These are phyloP conservation scores for Arachnomyces sp. DNA, from an alignment of 2,329 filamentous ascomycete species.

Conservation along the genomic window DNA sequence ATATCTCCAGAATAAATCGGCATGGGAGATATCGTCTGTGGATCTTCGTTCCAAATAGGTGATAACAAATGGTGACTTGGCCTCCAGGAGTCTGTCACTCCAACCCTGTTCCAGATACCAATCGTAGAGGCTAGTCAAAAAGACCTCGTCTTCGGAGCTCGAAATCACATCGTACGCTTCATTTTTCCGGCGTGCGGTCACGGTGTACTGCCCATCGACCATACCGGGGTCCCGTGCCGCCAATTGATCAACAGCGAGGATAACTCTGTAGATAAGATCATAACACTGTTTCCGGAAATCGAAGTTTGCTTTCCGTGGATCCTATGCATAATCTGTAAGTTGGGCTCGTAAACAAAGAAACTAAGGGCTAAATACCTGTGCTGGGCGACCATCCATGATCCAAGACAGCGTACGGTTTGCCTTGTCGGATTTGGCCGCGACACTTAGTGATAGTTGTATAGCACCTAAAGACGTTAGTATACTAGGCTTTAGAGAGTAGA, in stretches of 20 bases:
- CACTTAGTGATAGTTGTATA: slow-evolving; percentile 75
- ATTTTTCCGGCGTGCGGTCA: slow-evolving; percentile 67
- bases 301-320: slow-evolving; percentile 62
- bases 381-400: slow-evolving; percentile 75
- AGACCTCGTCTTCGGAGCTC: slow-evolving; percentile 81
- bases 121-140: slow-evolving; percentile 93
- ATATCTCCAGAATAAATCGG: slow-evolving; percentile 88
- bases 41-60: slow-evolving; percentile 77
- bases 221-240: slow-evolving; percentile 62
- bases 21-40: slow-evolving; percentile 63
- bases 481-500: slow-evolving; percentile 13
- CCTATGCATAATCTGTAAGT: slow-evolving; percentile 33
- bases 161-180: slow-evolving; percentile 92
- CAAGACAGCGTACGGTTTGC: slow-evolving; percentile 78
- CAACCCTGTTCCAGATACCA: slow-evolving; percentile 88
- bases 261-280: slow-evolving; percentile 73
- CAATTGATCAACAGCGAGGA: slow-evolving; percentile 67
- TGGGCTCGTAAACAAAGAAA: slow-evolving; percentile 1
- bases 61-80: slow-evolving; percentile 77
- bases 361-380: slow-evolving; percentile 34
- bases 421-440: slow-evolving; percentile 77
- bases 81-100: slow-evolving; percentile 76
- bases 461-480: slow-evolving; percentile 47
- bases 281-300: slow-evolving; percentile 72
- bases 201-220: slow-evolving; percentile 69